Evolutionary conservation across 306 rosid genomes (phyloP), one percentile per base, ranked within the genome.

Genomic region (Argentina anserina): DNA sequence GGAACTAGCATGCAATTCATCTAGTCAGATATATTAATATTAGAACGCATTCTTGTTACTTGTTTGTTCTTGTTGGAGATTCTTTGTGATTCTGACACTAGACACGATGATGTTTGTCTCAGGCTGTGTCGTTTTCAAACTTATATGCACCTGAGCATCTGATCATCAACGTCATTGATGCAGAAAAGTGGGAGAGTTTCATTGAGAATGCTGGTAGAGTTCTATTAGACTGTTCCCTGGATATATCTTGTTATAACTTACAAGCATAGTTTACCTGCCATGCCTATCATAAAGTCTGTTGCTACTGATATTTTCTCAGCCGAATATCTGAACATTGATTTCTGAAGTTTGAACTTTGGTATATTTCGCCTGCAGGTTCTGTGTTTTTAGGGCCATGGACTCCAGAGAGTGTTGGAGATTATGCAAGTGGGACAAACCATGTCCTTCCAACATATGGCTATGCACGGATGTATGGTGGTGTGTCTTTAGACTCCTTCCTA

Each of bases 371-470:
- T 58, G 78, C 87, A 94, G 99, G 99, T 66, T 94, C 97, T 40
- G 97, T 94, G 67, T 91, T 91, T 76, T 71, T 94, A 71, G 99
- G 99, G 74, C 90, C 81, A 10, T 94, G 99, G 99, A 94, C 99
- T 2, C 99, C 99, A 0, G 97, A 91, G 84, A 94, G 99, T 61
- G 97, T 94, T 28, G 96, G 99, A 77, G 99, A 94, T 70, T 94
- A 94, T 52, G 99, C 99, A 17, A 94, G 99, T 62, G 99, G 99
- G 52, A 94, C 99, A 25, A 94, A 91, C 83, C 99, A 94, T 31
- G 99, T 94, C 83, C 99, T 94, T 82, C 99, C 99, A 25, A 91
- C 99, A 7, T 94, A 94, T 36, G 99, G 97, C 18, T 94, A 94
- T 85, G 97, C 99, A 14, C 86, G 96, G 74, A 94, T 94, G 99